Evolutionary conservation across 495 filamentous ascomycete species (phyloP).

Genomic region (Penicillium egyptiacum): DNA sequence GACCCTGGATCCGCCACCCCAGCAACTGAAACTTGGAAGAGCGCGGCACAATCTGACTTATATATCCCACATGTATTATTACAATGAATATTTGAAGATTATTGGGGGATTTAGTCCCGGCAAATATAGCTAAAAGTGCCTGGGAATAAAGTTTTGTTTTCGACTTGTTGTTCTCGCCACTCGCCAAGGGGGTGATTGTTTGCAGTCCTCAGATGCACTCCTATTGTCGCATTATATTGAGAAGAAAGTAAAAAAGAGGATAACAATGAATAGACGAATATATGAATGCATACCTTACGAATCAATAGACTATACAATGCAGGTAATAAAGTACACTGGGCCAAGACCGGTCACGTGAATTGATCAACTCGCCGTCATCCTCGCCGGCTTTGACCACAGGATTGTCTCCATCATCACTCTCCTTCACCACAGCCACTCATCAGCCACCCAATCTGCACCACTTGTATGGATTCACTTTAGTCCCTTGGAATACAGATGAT

Average conservation of each 20-base stretch:
- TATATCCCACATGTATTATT: background rate
- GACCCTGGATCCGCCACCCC: background rate
- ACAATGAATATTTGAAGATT: background rate
- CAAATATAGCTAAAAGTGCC: background rate
- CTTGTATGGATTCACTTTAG: slow-evolving; percentile 16
- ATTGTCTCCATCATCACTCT: slow-evolving; percentile 33
- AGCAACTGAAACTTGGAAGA: background rate
- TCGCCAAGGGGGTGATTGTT: background rate
- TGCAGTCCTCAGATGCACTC: background rate
- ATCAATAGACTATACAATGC: slow-evolving; percentile 3
- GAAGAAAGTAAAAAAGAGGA: background rate
- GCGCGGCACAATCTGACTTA: background rate
- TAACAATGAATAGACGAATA: background rate
- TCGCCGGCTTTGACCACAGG: slow-evolving; percentile 32
- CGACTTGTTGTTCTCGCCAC: background rate
- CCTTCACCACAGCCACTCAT: slow-evolving; percentile 27
- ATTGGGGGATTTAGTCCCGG: background rate
- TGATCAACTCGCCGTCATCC: slow-evolving; percentile 42
- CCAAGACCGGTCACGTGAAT: slow-evolving; percentile 37
- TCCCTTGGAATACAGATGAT: slow-evolving; percentile 44
- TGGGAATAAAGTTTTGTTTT: background rate
- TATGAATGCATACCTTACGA: background rate
- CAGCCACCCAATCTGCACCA: slow-evolving; percentile 25
- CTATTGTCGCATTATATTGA: background rate
- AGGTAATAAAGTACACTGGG: background rate